A percentile compares a stretch with the other conserved stretches of the same genome.
Evolutionary conservation across 1,284 basidiomycete species (phyloP).

Genomic region (Boletus mariae): DNA sequence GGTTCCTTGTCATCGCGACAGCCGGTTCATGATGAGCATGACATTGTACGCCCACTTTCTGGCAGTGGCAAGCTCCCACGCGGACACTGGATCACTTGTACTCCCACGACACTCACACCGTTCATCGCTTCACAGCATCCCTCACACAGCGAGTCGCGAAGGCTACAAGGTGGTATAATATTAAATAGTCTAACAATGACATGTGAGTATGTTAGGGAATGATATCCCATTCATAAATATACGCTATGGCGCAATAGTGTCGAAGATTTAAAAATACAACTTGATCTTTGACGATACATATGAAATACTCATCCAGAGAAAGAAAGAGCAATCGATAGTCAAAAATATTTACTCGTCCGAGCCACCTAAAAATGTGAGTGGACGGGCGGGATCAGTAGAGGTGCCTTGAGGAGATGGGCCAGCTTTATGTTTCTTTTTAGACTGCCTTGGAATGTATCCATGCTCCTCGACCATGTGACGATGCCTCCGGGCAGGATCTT

Average conservation of each 20-base stretch:
- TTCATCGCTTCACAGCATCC: no score
- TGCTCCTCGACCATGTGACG: slow-evolving; percentile 56
- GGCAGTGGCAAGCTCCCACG: not conserved
- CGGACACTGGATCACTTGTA: not conserved
- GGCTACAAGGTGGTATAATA: slow-evolving; percentile 23
- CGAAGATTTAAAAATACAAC: slow-evolving; percentile 31
- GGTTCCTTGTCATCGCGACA: slow-evolving; percentile 18
- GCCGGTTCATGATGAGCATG: slow-evolving; percentile 2
- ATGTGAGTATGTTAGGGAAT: slow-evolving; percentile 11
- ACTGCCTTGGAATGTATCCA: slow-evolving; percentile 46
- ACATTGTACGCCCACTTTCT: not conserved
- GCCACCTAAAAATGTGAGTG: slow-evolving; percentile 33
- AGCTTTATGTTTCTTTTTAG: slow-evolving; percentile 41
- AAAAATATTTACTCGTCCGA: slow-evolving; percentile 23
- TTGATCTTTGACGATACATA: slow-evolving; percentile 22
- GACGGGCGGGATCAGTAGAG: slow-evolving; percentile 31
- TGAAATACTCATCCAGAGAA: slow-evolving; percentile 15
- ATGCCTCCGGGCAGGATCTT: slow-evolving; percentile 60
- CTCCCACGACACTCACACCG: slow-evolving; percentile 8
- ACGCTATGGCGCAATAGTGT: slow-evolving; percentile 8
- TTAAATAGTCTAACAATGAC: slow-evolving; percentile 14
- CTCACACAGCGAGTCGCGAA: not conserved
- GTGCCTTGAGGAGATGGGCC: slow-evolving; percentile 24
- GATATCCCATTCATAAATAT: slow-evolving; percentile 20
- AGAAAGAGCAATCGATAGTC: slow-evolving; percentile 2